Evolutionary conservation across 345 rosid genomes (phyloP), one percentile per base, ranked within the genome.

Genomic region (Citrus sp.): DNA sequence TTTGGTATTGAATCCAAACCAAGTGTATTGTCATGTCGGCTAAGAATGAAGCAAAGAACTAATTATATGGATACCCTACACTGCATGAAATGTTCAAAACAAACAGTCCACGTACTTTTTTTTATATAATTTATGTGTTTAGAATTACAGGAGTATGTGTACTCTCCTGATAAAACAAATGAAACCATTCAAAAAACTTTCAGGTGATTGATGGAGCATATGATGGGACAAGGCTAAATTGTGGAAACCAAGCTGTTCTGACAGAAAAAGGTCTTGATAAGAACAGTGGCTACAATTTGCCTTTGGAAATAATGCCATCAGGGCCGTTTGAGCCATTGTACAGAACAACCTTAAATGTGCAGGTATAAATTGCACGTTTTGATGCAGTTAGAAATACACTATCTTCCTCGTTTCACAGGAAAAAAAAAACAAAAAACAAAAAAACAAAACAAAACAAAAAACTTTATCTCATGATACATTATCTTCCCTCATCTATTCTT

Each of bases 281-380:
- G 82, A 91, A 75, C 12, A 76, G 34, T 10, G 89, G 92, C 74
- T 89, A 85, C 75, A 88, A 87, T 78, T 90, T 90, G 83, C 99
- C 98, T 3, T 82, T 95, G 78, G 98, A 95, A 80, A 85, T 93
- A 80, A 92, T 83, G 98, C 97, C 94, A 7, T 90, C 97, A 1
- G 98, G 96, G 35, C 98, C 93, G 70, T 95, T 95, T 62, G 99
- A 93, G 84, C 99, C 99, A 51, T 85, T 93, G 81, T 93, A 95
- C 86, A 90, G 83, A 84, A 92, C 99, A 78, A 81, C 87, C 9
- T 75, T 95, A 81, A 90, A 81, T 73, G 89, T 92, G 71, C 97
- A 93, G 95, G 97, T 93, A 86, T 7, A 30, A 37, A 9, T 5
- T n/a, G 5, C 38, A 32, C 58, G 19, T 30, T 42, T 22, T 38